A percentile compares a stretch with the other conserved stretches of the same genome.
These are phyloP conservation scores for Acacia concinna DNA, from an alignment of 331 rosid species.

Conservation along the genomic window DNA sequence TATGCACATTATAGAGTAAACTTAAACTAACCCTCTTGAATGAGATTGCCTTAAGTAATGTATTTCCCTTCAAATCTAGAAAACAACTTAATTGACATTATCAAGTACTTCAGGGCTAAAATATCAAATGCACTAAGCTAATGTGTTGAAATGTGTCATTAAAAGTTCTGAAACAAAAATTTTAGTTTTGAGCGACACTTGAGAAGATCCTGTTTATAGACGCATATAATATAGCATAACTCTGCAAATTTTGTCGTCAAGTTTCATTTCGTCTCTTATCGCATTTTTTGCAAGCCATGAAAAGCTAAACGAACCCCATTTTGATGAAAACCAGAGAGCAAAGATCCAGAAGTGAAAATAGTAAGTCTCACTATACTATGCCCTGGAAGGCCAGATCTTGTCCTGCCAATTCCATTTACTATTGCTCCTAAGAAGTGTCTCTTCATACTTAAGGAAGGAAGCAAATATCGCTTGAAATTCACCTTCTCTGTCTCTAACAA, in stretches of 20 bases:
- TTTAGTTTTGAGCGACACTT: not conserved
- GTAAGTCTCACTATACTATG: slow-evolving; percentile 54
- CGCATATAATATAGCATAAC: not conserved
- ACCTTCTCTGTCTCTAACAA: slow-evolving; percentile 63
- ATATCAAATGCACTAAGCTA: not conserved
- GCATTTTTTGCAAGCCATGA: slow-evolving; percentile 10
- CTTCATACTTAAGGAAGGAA: slow-evolving; percentile 75
- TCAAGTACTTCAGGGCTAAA: not conserved
- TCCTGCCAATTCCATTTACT: slow-evolving; percentile 59
- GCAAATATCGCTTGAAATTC: slow-evolving; percentile 54
- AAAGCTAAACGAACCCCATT: not conserved
- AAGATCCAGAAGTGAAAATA: slow-evolving; percentile 76
- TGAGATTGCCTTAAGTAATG: slow-evolving; percentile 4
- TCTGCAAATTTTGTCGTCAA: not conserved
- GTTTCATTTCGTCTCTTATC: slow-evolving; percentile 5
- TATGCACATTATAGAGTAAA: not conserved
- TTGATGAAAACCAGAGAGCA: slow-evolving; percentile 53
- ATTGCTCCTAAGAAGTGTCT: slow-evolving; percentile 53
- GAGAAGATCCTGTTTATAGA: not conserved
- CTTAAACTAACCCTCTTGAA: not conserved
- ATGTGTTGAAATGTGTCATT: not conserved
- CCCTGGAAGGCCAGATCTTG: slow-evolving; percentile 53
- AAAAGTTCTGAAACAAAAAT: not conserved
- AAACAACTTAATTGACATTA: not conserved
- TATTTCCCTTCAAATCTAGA: not conserved